A percentile compares a stretch with the other conserved stretches of the same genome.
Evolutionary conservation across 352 stramenopile genomes (phyloP).

Genomic region (Albugo laibachii): DNA sequence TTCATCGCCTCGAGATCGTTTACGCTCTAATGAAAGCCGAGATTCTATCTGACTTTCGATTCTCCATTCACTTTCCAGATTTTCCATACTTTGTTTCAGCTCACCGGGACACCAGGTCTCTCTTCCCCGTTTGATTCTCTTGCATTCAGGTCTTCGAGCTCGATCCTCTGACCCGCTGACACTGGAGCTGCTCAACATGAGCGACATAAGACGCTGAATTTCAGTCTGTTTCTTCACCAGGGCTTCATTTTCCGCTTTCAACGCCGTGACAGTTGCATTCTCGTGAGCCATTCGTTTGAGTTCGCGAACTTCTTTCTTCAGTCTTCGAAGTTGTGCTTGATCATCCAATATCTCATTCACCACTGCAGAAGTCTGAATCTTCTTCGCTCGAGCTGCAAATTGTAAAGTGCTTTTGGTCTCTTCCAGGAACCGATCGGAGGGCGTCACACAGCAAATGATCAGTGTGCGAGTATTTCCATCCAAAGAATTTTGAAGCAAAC

Average conservation of each 20-base stretch:
- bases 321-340: conserved; percentile 50
- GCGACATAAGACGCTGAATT: conserved; percentile 26
- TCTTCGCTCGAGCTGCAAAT: conserved; percentile 85
- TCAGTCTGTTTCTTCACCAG: conserved; percentile 35
- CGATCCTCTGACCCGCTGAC: conserved; percentile 1
- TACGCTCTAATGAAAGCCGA: no score
- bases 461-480: conserved; percentile 82
- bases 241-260: conserved; percentile 56
- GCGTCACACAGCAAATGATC: conserved; percentile 75
- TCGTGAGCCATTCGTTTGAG: conserved; percentile 40
- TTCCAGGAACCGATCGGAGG: conserved; percentile 49
- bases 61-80: not conserved
- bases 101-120: conserved; percentile 62
- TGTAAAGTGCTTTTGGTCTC: conserved; percentile 83
- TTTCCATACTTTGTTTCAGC: conserved; percentile 10
- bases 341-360: conserved; percentile 87
- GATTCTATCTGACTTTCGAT: no score
- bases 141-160: conserved; percentile 3
- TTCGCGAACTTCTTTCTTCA: conserved; percentile 52
- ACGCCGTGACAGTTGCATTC: conserved; percentile 19
- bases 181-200: conserved; percentile 37
- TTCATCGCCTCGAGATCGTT: no score
- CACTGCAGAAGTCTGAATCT: conserved; percentile 52
- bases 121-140: conserved; percentile 19
- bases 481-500: conserved; percentile 79